Evolutionary conservation across 225 moss, liverwort and hornwort species (phyloP), one percentile per base, ranked within the genome.

Genomic region (Polytrichum formosum): DNA sequence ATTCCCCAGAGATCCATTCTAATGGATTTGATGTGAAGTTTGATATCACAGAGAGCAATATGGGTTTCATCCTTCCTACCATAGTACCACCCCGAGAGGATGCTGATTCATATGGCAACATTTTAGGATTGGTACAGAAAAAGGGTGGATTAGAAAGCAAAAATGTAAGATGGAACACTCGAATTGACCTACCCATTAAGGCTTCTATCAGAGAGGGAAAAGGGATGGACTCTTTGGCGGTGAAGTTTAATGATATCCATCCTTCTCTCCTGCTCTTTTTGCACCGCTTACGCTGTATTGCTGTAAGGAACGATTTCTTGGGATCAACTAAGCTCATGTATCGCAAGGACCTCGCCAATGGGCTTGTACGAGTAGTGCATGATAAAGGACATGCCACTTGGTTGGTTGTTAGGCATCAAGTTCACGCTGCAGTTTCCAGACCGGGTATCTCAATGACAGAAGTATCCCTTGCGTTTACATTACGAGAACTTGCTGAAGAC

Each of bases 11-110:
- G 82, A 92, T 97, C 68, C 96, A 97, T 66, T 97, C 96, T 0
- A 92, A 91, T 63, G 96, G 94, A 53, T 97, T 92, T 66, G 88
- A 97, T 68, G 84, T 97, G 53, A 97, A 97, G 74, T 97, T 97
- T 54, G 96, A 97, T 70, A 89, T 90, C 30, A 85, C 96, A 22
- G 93, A 93, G 81, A 92, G 94, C 72, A 86, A 88, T 75, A 81
- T 97, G 68, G 96, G 96, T 28, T 97, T 90, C 67, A 92, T 97
- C 31, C 83, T 93, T 29, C 96, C 96, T 28, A 90, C 96, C 26
- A 53, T 78, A 54, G 73, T 94, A 70, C 77, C 87, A 60, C 61
- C 84, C 26, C 83, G 78, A 67, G 75, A 83, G 68, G 77, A 77
- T 74, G 72, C 67, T 33, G 75, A 76, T 23, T 81, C 80, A 58